These are phyloP conservation scores for Saprolegnia diclina DNA, from an alignment of 352 stramenopile species.

Conservation along the genomic window DNA sequence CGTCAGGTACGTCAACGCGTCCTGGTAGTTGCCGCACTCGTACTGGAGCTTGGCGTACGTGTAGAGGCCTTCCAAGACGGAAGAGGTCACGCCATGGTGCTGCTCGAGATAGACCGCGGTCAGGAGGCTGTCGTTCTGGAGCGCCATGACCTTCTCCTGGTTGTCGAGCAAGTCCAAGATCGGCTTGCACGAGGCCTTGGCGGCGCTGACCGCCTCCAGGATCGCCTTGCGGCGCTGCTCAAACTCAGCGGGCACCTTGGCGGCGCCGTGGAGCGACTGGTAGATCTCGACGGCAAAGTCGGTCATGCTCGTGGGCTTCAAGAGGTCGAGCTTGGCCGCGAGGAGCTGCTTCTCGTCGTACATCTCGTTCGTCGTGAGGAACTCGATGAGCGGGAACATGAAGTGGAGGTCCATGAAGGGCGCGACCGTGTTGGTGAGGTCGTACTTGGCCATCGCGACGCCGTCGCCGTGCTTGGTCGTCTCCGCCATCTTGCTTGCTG, in stretches of 20 bases:
- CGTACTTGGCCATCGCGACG: slow-evolving; percentile 60
- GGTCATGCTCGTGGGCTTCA: slow-evolving; percentile 95
- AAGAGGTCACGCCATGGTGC: slow-evolving; percentile 74
- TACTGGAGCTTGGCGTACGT: slow-evolving; percentile 96
- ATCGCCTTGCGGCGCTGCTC: slow-evolving; percentile 72
- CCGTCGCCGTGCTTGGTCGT: slow-evolving; percentile 3
- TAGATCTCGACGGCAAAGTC: slow-evolving; percentile 97
- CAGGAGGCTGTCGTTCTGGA: slow-evolving; percentile 77
- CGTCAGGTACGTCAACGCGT: slow-evolving; percentile 84
- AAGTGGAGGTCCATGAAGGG: slow-evolving; percentile 96
- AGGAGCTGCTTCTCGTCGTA: slow-evolving; percentile 90
- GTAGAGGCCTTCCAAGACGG: slow-evolving; percentile 88
- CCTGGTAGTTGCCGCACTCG: slow-evolving; percentile 95
- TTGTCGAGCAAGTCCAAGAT: slow-evolving; percentile 81
- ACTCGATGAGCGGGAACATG: slow-evolving; percentile 96
- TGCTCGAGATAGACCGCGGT: slow-evolving; percentile 76
- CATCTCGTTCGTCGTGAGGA: slow-evolving; percentile 84
- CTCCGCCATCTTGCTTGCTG: background rate
- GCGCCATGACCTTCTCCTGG: slow-evolving; percentile 81
- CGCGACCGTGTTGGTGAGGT: slow-evolving; percentile 91
- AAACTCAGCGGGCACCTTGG: slow-evolving; percentile 72
- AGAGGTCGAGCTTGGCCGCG: slow-evolving; percentile 86
- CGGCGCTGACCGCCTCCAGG: slow-evolving; percentile 64
- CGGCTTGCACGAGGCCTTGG: slow-evolving; percentile 63
- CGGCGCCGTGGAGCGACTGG: slow-evolving; percentile 83